Evolutionary conservation across 495 filamentous ascomycete species (phyloP), one percentile per base, ranked within the genome.

Genomic region (Xylaria scruposa): DNA sequence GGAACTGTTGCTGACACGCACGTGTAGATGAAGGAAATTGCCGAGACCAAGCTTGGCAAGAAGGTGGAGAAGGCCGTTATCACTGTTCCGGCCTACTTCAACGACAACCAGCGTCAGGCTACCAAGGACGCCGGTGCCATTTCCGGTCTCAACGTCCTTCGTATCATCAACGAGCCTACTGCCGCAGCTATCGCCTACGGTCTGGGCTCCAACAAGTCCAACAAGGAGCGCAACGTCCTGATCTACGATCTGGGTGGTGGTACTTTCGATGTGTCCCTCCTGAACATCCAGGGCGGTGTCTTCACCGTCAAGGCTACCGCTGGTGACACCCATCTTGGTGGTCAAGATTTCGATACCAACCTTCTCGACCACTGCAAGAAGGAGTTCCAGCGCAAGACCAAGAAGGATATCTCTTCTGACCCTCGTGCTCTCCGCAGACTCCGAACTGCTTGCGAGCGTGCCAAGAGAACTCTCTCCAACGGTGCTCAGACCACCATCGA

Each of bases 221-320:
- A 91, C 85, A 97, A 97, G 87, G 96, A 98, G 89, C 93, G 96
- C 76, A 97, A 99, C 83, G 97, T 98, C 75, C 90, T 99, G 74
- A 98, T 99, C 87, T 99, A 97, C 89, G 96, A 99, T 89, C 87
- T 99, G 71, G 97, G 96, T 89, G 96, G 97, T 89, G 96, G 96
- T 89, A 98, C 97, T 81, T 99, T 98, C 86, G 96, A 98, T 97
- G 97, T 99, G 21, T 98, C 95, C 64, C 94, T 98, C 67, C 88
- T 98, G 66, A 97, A 95, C 84, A 98, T 98, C 80, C 94, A 98
- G 86, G 95, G 97, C 85, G 96, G 96, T 90, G 97, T 98, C 84
- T 98, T 98, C 89, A 97, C 97, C 79, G 96, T 99, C 82, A 97
- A 95, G 89, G 93, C 96, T 46, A 98, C 96, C 73, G 96, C 97